Evolutionary conservation across 164 flowering plant genomes (phyloP).

Genomic region (Pachysandra terminalis): DNA sequence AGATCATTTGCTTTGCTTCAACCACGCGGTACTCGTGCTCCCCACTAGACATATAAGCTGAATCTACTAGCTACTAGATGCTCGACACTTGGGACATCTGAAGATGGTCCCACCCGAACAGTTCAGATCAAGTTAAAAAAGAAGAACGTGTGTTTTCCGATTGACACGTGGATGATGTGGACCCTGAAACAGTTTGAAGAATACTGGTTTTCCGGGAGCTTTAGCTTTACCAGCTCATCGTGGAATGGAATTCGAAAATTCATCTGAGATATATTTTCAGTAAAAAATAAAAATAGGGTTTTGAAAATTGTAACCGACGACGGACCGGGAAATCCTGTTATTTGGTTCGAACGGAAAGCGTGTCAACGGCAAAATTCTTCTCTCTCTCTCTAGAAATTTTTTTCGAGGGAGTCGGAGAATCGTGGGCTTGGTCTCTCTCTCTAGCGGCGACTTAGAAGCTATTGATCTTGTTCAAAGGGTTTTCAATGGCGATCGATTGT

Average conservation of each 20-base stretch:
- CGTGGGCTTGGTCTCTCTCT: not conserved
- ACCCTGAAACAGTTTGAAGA: no score
- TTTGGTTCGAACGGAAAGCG: not conserved
- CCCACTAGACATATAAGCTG: not conserved
- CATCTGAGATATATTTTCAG: not conserved
- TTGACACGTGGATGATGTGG: no score
- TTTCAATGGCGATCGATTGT: not conserved
- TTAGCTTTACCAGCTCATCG: not conserved
- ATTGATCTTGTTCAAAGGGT: not conserved
- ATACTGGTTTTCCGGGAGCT: not conserved
- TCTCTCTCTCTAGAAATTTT: no score
- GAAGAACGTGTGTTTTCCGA: no score
- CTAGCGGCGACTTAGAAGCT: not conserved
- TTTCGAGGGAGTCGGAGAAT: no score
- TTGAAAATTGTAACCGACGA: conserved; percentile 1
- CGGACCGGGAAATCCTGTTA: conserved; percentile 1
- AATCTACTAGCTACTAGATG: not conserved
- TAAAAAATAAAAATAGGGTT: not conserved
- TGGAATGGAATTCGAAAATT: not conserved
- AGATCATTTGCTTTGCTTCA: no score
- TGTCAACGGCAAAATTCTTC: no score
- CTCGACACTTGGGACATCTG: no score
- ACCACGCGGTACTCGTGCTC: no score
- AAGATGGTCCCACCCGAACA: no score
- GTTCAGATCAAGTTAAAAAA: no score